Evolutionary conservation across 345 rosid species (phyloP), one percentile per base, ranked within the genome.

Genomic region (Turnera subulata): DNA sequence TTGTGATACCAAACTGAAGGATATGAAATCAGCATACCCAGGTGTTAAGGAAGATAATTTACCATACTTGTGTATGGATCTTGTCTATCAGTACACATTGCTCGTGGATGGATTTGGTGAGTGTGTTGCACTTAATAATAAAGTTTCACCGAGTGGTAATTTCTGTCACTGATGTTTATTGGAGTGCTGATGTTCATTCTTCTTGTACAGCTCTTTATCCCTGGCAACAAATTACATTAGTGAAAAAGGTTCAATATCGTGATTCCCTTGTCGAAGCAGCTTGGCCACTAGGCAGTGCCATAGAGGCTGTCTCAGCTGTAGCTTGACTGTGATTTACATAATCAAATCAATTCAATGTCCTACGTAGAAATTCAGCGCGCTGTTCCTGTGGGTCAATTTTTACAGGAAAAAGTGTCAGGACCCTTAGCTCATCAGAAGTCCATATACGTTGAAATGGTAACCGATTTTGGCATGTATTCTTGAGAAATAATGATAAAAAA

Each of bases 241-340:
- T 85, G 57, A 93, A 93, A 82, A 63, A 93, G 69, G 80, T 93
- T 37, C 65, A 80, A 64, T 93, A 89, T 46, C 76, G 80, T 6
- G 69, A 78, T 45, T 59, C 80, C 46, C 78, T 76, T 0, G 97
- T 89, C n/a, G 97, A 89, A 77, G 97, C 97, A 32, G 96, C 97
- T 11, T 93, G 99, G 99, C 99, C 99, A 16, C 71, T 93, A 10
- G 99, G 97, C 72, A 93, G 99, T 39, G 99, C 97, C 65, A 89
- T 93, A 15, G 97, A 89, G 73, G 97, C 97, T 12, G 73, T 89
- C 11, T 93, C 97, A 46, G 63, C 84, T 12, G 51, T 25, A 51
- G 26, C 29, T 42, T 55, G 57, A 66, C 20, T 29, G 26, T 23
- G 37, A 38, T 40, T 24, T 29, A 9, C 19, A 13, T 11, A 26